A percentile compares a stretch with the other conserved stretches of the same genome.
These are phyloP conservation scores for Russula virescens DNA, from an alignment of 768 basidiomycete genomes.

Conservation along the genomic window DNA sequence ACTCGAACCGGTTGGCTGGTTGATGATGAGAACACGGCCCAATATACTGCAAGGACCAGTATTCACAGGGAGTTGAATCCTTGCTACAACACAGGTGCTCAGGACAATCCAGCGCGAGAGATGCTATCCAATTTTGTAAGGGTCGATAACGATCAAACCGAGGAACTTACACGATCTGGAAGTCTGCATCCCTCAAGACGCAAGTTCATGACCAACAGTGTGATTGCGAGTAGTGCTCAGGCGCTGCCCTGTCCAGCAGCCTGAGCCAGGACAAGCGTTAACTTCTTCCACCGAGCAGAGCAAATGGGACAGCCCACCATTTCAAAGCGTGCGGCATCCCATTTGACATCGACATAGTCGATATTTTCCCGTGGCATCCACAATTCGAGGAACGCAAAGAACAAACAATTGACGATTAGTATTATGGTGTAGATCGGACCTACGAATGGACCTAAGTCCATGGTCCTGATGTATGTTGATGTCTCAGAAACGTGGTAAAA, in stretches of 20 bases:
- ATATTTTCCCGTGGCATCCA: constrained; percentile 72
- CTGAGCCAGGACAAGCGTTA: background rate
- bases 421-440: constrained; percentile 89
- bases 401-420: constrained; percentile 81
- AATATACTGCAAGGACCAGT: background rate
- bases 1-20: background rate
- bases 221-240: background rate
- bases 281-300: background rate
- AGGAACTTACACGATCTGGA: background rate
- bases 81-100: background rate
- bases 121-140: background rate
- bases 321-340: constrained; percentile 41
- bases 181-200: too few species aligned
- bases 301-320: constrained; percentile 28
- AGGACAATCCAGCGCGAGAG: background rate
- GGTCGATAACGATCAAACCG: background rate
- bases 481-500: background rate
- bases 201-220: background rate
- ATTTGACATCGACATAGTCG: constrained; percentile 65
- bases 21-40: background rate
- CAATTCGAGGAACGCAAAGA: constrained; percentile 81
- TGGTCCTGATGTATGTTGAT: constrained; percentile 46
- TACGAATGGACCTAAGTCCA: constrained; percentile 70
- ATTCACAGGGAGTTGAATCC: background rate
- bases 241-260: constrained; percentile 6